A percentile compares a stretch with the other conserved stretches of the same genome.
phyloP scores from a whole-genome alignment of 768 basidiomycete species.

The Amanita molliuscula region DNA sequence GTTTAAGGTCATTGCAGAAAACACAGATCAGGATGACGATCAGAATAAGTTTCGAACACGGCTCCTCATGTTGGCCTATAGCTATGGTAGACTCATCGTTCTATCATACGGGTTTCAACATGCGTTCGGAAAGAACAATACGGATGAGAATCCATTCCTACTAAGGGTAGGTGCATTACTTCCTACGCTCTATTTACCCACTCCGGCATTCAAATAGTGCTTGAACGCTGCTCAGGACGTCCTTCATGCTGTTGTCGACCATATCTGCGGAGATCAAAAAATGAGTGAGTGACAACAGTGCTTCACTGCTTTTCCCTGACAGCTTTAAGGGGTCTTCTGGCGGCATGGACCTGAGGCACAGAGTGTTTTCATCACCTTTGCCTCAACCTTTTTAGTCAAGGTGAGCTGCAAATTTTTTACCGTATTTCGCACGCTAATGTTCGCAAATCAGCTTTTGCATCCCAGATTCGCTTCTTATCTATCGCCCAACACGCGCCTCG shows the following conservation, averaged over 20 bases:
- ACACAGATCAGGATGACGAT: conserved; percentile 42
- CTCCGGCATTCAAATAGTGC: conserved; percentile 32
- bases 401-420: conserved; percentile 20
- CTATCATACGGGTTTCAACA: conserved; percentile 74
- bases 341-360: conserved; percentile 75
- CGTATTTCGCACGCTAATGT: neutral
- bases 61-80: conserved; percentile 49
- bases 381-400: conserved; percentile 77
- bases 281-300: conserved; percentile 23
- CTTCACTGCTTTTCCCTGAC: conserved; percentile 5
- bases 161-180: conserved; percentile 36
- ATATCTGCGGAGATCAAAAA: conserved; percentile 42
- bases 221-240: conserved; percentile 57
- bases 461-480: conserved; percentile 62
- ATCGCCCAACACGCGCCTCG: conserved; percentile 42
- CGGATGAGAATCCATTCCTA: conserved; percentile 58
- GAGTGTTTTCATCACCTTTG: conserved; percentile 72
- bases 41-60: conserved; percentile 53
- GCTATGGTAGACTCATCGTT: conserved; percentile 59
- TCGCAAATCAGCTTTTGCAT: conserved; percentile 48
- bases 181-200: neutral
- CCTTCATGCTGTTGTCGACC: conserved; percentile 48
- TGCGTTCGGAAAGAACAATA: conserved; percentile 50
- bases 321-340: conserved; percentile 36
- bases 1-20: conserved; percentile 37